phyloP scores from a whole-genome alignment of 331 rosid species.

The Telfairia occidentalis region DNA sequence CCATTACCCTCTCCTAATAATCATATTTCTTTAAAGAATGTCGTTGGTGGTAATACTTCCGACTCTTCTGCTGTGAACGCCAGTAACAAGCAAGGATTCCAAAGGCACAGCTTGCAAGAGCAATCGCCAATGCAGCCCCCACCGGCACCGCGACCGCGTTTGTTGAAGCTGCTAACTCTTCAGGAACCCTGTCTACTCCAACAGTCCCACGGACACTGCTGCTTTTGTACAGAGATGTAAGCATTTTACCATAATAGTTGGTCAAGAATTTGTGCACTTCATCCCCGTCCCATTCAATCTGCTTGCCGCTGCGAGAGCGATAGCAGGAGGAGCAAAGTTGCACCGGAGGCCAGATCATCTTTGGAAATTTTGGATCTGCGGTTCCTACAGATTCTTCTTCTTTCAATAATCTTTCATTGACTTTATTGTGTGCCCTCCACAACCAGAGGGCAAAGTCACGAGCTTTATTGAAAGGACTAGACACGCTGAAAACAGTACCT shows the following conservation, averaged over 20 bases:
- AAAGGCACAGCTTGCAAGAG: constrained; percentile 94
- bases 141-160: constrained; percentile 75
- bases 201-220: constrained; percentile 26
- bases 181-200: constrained; percentile 22
- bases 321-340: constrained; percentile 72
- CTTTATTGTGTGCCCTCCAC: constrained; percentile 79
- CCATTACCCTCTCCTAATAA: constrained; percentile 84
- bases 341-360: constrained; percentile 80
- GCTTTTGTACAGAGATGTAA: constrained; percentile 49
- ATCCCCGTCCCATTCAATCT: constrained; percentile 55
- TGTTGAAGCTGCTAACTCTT: constrained; percentile 46
- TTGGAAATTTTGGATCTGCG: constrained; percentile 85
- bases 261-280: constrained; percentile 53
- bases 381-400: constrained; percentile 65
- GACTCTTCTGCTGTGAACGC: constrained; percentile 98
- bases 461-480: constrained; percentile 66
- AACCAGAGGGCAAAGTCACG: constrained; percentile 79
- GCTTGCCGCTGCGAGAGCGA: constrained; percentile 23
- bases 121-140: constrained; percentile 93
- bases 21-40: constrained; percentile 90
- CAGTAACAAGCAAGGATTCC: constrained; percentile 98
- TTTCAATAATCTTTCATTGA: constrained; percentile 60
- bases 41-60: constrained; percentile 94
- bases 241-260: constrained; percentile 47
- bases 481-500: constrained; percentile 33